Conservation (phyloP, 352 stramenopile genomes). For the Phytophthora aleatoria region DNA sequence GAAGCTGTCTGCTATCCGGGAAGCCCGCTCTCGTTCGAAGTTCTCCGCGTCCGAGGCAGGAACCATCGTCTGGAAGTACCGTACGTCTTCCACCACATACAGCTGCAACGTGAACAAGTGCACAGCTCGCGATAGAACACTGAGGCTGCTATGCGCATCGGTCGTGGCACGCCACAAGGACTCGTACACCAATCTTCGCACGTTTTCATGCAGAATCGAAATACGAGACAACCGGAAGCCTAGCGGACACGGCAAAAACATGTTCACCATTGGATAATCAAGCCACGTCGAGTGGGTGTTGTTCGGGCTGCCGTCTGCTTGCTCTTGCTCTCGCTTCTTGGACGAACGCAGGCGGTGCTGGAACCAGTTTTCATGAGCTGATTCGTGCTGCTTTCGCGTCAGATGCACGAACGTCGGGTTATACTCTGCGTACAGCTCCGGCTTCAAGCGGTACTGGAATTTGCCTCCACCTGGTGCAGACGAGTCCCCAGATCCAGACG, state of each 20-base stretch:
- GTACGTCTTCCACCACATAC: constrained; percentile 81
- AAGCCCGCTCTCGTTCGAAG: constrained; percentile 51
- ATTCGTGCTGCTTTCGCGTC: constrained; percentile 87
- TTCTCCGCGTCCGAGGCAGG: constrained; percentile 46
- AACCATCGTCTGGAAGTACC: constrained; percentile 62
- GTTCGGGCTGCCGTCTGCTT: constrained; percentile 57
- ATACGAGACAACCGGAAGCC: constrained; percentile 63
- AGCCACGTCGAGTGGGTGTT: constrained; percentile 81
- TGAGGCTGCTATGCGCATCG: constrained; percentile 66
- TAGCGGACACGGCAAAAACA: constrained; percentile 67
- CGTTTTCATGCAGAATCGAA: constrained; percentile 67
- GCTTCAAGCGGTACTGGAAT: constrained; percentile 84
- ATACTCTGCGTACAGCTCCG: constrained; percentile 84
- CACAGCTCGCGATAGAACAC: constrained; percentile 67
- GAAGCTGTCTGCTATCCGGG: constrained; percentile 53
- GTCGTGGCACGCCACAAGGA: constrained; percentile 66
- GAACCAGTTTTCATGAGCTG: constrained; percentile 88
- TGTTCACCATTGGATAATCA: constrained; percentile 86
- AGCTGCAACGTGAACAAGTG: constrained; percentile 84
- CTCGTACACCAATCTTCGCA: constrained; percentile 69
- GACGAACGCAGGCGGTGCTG: constrained; percentile 74
- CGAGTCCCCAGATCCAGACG: constrained; percentile 32
- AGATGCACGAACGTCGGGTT: constrained; percentile 87
- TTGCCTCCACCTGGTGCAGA: constrained; percentile 49
- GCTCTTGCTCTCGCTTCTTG: constrained; percentile 69